Evolutionary conservation across 2,329 filamentous ascomycete species (phyloP), one percentile per base, ranked within the genome.

Genomic region (Dactylellina haptotyla): DNA sequence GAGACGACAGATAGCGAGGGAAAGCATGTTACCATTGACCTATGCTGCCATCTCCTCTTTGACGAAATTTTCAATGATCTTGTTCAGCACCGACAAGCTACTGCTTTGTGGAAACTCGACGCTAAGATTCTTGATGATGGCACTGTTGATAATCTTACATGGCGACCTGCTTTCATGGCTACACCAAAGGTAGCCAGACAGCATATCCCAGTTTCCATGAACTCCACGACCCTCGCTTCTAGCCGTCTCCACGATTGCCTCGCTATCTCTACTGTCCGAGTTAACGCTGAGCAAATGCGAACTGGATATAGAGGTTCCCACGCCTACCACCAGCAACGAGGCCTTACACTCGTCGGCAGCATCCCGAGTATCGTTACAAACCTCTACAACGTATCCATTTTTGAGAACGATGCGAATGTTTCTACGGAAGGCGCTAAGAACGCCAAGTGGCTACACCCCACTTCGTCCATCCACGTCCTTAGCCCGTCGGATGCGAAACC

Each of bases 111-210:
- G 67, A 72, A 72, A 20, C 30, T 72, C 10, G 59, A 72, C 14
- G 59, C 67, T 9, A 54, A 16, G 6, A 54, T 72, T 26, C 32
- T 16, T 28, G 23, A 62, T n/a, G 54, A 72, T 14, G 59, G 54
- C 0, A 56, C 43, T 0, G 32, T 72, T 32, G 53, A 59, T 3
- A 58, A 30, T 25, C 28, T 72, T 3, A 54, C 48, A 25, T 72
- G 67, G 67, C 59, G 67, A 6, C 67, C 67, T 18, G 67, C 67
- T 2, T 72, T 65, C 54, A 72, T 72, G 67, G 37, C 67, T 10
- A 72, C 67, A 0, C 67, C 67, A 25, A 72, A 72, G 43, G 30
- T 65, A 16, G 20, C 67, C 9, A 26, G 61, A 30, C 67, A 72
- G 37, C 53, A 65, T 18, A 53, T 65, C 45, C 67, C 67, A 1